Evolutionary conservation across 2,329 filamentous ascomycete genomes (phyloP), one percentile per base, ranked within the genome.

Genomic region (Neurospora sp.): DNA sequence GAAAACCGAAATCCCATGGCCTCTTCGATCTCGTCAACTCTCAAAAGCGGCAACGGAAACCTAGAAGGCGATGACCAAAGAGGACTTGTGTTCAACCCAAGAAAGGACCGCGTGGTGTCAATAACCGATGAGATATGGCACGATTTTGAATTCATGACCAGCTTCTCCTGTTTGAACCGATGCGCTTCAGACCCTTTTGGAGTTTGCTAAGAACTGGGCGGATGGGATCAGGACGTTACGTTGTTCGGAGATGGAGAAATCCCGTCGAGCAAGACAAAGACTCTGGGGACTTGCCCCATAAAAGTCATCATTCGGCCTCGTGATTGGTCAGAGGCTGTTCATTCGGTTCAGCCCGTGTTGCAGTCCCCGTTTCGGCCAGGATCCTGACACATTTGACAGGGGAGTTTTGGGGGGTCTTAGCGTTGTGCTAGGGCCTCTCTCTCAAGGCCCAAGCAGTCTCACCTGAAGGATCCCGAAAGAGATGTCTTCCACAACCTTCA

Each of bases 351-450:
- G 58, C 68, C 66, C 67, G 72, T 70, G 74, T 74, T 74, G 73
- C 73, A 68, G 38, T 69, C 73, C 69, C 70, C 72, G 75, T 76
- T 76, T 76, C 75, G 74, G 67, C 74, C 69, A 67, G 75, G 75
- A 73, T 75, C 69, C 71, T 75, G 75, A 75, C 70, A 76, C 74
- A 72, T 58, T 33, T 33, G 52, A 58, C 23, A 58, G 23, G 23
- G 52, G 23, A 8, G 23, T 33, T 13, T 58, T 17, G 23, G n/a
- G 11, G 8, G 13, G 52, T 33, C 52, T 33, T 17, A 9, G 52
- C 23, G 23, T 17, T 33, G 23, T 33, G 13, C 46, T 28, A 23
- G 46, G 46, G 13, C 46, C 28, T 33, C 4, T 58, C 23, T 58
- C 13, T 58, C 52, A 4, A 33, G 23, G 23, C 23, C 52, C 52